These are phyloP conservation scores for Panicum virgatum DNA, from an alignment of 202 grass and related monocot species.

Conservation along the genomic window DNA sequence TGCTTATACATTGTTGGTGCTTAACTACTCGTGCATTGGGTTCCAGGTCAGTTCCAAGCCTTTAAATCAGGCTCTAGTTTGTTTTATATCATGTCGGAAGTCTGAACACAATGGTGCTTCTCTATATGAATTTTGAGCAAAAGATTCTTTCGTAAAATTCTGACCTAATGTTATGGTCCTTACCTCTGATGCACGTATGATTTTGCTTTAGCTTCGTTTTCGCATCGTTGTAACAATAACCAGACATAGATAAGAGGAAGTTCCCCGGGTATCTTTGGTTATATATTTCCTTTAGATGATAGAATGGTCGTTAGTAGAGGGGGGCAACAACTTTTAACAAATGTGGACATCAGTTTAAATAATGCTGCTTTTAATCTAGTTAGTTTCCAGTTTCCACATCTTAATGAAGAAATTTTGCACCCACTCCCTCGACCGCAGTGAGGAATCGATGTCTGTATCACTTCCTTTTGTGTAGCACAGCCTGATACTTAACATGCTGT, in stretches of 20 bases:
- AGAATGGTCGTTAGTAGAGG: background rate
- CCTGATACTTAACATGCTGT: background rate
- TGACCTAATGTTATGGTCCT: background rate
- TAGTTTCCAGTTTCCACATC: conserved; percentile 10
- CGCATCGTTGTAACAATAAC: too few relatives aligned
- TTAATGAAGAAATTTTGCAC: background rate
- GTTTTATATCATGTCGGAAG: background rate
- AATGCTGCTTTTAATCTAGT: background rate
- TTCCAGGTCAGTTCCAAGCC: conserved; percentile 71
- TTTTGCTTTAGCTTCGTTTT: conserved; percentile 10
- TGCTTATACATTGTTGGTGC: conserved; percentile 84
- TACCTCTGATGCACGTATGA: background rate
- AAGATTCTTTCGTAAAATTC: background rate
- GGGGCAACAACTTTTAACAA: background rate
- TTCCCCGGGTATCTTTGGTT: background rate
- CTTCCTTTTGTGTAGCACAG: background rate
- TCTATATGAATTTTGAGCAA: conserved; percentile 13
- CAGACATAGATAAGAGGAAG: too few relatives aligned
- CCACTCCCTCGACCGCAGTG: background rate
- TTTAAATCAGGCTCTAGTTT: conserved; percentile 26
- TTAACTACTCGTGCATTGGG: conserved; percentile 99
- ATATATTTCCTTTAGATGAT: conserved; percentile 22
- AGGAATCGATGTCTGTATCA: background rate
- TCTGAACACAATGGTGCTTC: background rate
- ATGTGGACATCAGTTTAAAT: background rate